These are phyloP conservation scores for Botrytis cinerea DNA, from an alignment of 2,329 filamentous ascomycete genomes.

Conservation along the genomic window DNA sequence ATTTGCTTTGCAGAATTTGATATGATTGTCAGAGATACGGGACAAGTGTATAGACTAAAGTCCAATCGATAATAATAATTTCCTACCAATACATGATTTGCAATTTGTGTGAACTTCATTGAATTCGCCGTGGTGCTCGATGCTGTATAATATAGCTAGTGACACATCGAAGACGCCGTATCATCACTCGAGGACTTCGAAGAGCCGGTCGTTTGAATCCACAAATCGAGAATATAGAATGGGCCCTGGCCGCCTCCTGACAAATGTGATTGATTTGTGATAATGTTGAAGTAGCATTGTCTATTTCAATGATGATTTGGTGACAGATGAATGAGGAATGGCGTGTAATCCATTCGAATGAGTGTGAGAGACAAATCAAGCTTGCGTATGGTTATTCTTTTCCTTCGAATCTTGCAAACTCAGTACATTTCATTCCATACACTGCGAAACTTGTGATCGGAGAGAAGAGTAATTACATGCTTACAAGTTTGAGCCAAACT, in stretches of 20 bases:
- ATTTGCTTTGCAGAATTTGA: background rate
- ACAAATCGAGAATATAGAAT: background rate
- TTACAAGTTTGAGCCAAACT: background rate
- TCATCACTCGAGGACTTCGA: background rate
- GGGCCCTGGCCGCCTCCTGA: too few relatives aligned
- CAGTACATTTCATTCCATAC: background rate
- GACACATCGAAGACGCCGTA: background rate
- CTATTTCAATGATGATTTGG: background rate
- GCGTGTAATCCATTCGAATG: background rate
- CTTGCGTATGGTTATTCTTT: background rate
- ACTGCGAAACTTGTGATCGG: background rate
- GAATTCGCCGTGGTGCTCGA: background rate
- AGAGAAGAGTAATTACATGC: background rate
- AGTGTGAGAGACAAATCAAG: background rate
- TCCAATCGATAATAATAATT: background rate
- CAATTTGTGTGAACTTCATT: background rate
- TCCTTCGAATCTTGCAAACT: background rate
- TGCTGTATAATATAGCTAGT: background rate
- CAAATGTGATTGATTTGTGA: background rate
- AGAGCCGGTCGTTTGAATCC: background rate
- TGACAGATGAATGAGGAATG: background rate
- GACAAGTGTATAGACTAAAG: background rate
- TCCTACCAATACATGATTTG: background rate
- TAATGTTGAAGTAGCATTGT: background rate
- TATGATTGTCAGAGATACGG: conserved; percentile 7